Base-by-base conservation (phyloP, 805 yeast genomes). In the Yamadazyma phyllophila region DNA sequence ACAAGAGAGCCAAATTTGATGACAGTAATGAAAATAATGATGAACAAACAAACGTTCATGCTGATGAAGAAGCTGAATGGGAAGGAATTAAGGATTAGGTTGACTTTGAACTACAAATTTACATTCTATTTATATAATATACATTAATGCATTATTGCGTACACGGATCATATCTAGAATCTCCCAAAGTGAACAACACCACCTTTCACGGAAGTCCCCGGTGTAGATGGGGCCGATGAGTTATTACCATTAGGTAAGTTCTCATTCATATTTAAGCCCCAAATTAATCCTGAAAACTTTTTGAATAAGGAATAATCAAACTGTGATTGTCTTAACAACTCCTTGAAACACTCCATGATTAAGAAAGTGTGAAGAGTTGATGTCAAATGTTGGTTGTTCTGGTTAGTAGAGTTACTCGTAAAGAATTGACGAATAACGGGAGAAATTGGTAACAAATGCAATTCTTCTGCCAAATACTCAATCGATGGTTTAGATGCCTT, bases 381-480 rank as follows among this genome's bases (percentile, higher is more conserved):
- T 64, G 80, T 52, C 77, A 69, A 50, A 36, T 59, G 63, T 48
- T 67, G 73, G 44, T 57, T 61, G 36, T 55, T 60, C 35, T 59
- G 65, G 12, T 59, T 60, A 29, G 52, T 59, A 2, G 51, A 50
- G 16, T 56, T 46, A 6, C 60, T 51, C 9, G 66, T 53, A 55
- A 68, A 68, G 42, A 61, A 65, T 46, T 68, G 72, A 44, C 72
- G 65, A 65, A 77, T 63, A 29, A 72, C 63, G 2, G 78, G 78
- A 29, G 81, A 74, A 41, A 84, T 79, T 11, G 86, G 85, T 39
- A 85, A 76, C 6, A 83, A 81, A 38, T 62, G 61, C 43, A 85
- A 67, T 45, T 84, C 91, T 57, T 85, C 91, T 0, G 89, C 86
- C 47, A 85, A 65, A 44, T 74, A 71, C 55, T 84, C 88, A 33